Base-by-base conservation (phyloP, 305 asterid genomes). In the Solanum aculeatissimum region DNA sequence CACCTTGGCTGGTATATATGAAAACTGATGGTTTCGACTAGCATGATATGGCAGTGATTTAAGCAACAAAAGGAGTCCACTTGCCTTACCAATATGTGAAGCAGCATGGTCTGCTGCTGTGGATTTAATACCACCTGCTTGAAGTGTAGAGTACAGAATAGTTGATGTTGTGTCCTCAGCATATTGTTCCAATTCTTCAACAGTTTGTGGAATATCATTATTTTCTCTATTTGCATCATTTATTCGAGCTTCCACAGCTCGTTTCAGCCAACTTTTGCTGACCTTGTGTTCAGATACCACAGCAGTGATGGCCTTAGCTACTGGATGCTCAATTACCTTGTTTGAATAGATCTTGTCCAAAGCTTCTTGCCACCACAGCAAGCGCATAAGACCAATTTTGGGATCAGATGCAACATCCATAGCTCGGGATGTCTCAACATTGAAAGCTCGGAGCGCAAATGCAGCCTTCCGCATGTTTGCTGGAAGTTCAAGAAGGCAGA, bases 291-390 rank as follows among this genome's bases (percentile, higher is more conserved):
- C 93, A 14, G 97, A 90, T 80, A 92, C 87, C 43, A 92, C 92
- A 7, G 94, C 92, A 35, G 95, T 82, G 3, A 96, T 93, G 5
- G 98, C 99, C 88, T 86, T 94, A 47, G 98, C 97, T 47, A 94
- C 97, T 10, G 98, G 99, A 84, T 96, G 99, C 90, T 95, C 98
- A 23, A 96, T 89, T 23, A 92, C 69, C 89, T 92, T 90, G 88
- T 91, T 86, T 74, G 97, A 91, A 87, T 89, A 93, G 87, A 96
- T 92, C 85, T 94, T 96, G 89, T 93, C 98, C 0, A 95, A 86
- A 86, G 98, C 93, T 85, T 96, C 99, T 89, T 95, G 93, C 99
- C 99, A 96, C 98, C 98, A 95, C 43, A 94, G 90, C 19, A 96
- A 91, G 86, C 99, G 98, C 99, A 96, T 92, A 74, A 94, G 98